Evolutionary conservation across 345 rosid species (phyloP).

Genomic region (Hibiscus syriacus): DNA sequence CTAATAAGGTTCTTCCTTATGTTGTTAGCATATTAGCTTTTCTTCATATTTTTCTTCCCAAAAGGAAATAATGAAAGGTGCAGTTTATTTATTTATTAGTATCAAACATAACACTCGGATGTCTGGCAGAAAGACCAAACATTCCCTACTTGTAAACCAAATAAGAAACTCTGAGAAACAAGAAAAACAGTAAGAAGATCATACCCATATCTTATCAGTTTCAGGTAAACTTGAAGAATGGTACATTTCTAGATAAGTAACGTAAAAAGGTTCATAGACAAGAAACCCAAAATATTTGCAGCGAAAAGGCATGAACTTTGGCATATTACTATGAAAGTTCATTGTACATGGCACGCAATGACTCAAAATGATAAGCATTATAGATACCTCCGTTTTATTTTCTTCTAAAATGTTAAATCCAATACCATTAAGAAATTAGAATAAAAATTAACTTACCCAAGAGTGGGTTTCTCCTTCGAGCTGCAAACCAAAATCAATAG

Average conservation of each 20-base stretch:
- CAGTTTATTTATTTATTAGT: too few species aligned
- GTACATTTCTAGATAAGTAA: not conserved
- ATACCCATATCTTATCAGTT: not conserved
- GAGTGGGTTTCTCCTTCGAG: constrained; percentile 96
- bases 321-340: not conserved
- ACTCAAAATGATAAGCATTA: not conserved
- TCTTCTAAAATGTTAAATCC: not conserved
- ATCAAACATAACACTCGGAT: too few species aligned
- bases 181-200: not conserved
- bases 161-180: not conserved
- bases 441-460: constrained; percentile 42
- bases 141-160: not conserved
- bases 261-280: not conserved
- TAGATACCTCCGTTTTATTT: not conserved
- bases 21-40: not conserved
- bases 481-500: constrained; percentile 21
- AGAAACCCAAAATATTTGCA: not conserved
- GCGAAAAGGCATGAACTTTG: not conserved
- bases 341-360: not conserved
- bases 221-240: not conserved
- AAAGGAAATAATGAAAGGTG: not conserved
- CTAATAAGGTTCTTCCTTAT: not conserved
- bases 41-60: not conserved
- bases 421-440: not conserved
- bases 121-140: not conserved